Evolutionary conservation across 495 filamentous ascomycete species (phyloP).

Genomic region (Pseudomonodictys pantanalensis): DNA sequence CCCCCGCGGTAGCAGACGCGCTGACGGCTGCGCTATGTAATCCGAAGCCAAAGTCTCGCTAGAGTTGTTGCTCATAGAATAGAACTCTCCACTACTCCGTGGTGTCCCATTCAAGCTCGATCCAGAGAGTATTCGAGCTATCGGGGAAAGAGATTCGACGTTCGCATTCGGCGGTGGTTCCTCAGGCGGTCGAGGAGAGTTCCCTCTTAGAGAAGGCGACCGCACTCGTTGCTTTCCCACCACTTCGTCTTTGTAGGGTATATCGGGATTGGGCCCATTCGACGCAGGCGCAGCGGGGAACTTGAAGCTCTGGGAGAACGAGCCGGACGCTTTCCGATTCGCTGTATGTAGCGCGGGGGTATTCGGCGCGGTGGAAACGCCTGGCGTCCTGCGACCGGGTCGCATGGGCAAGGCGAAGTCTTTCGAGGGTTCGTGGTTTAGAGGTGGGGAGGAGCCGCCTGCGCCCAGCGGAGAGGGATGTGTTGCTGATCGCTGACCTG

Average conservation of each 20-base stretch:
- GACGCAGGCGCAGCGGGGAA: constrained; percentile 56
- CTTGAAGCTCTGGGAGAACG: constrained; percentile 59
- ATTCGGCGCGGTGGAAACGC: constrained; percentile 28
- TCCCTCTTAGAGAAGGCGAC: constrained; percentile 31
- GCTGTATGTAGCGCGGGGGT: constrained; percentile 38
- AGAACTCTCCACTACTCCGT: constrained; percentile 91
- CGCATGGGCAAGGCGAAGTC: constrained; percentile 29
- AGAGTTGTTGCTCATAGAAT: constrained; percentile 89
- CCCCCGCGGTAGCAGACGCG: constrained; percentile 36
- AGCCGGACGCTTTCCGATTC: constrained; percentile 36
- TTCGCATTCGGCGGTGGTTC: constrained; percentile 27
- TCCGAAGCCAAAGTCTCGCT: constrained; percentile 91
- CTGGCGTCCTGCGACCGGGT: constrained; percentile 39
- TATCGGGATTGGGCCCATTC: constrained; percentile 29
- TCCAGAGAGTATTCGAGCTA: constrained; percentile 71
- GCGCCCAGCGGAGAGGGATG: constrained; percentile 29
- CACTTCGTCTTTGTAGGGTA: constrained; percentile 14
- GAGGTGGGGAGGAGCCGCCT: constrained; percentile 25
- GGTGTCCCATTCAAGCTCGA: constrained; percentile 67
- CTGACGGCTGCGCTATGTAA: constrained; percentile 68
- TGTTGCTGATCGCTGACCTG: constrained; percentile 23
- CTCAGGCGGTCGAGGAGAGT: constrained; percentile 40
- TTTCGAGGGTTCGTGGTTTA: constrained; percentile 23
- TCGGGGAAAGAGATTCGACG: constrained; percentile 45
- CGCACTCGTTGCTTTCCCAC: constrained; percentile 19